Percentiles rank a stretch among this genome's conserved stretches.
Evolutionary conservation across 2,329 filamentous ascomycete species (phyloP).

Genomic region (Escovopsis sp.): DNA sequence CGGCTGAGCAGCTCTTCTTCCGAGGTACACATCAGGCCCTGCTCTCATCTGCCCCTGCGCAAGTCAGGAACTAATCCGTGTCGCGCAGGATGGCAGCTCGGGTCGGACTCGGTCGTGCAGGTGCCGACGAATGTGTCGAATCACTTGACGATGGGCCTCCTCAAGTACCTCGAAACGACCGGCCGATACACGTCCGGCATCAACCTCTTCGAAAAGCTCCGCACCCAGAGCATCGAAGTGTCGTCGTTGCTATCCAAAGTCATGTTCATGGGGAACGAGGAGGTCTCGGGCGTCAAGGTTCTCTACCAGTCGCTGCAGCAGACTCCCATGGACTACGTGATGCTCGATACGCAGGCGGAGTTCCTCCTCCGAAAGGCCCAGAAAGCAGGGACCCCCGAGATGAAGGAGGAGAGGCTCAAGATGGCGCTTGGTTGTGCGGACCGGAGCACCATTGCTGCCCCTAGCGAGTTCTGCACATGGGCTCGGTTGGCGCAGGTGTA

Average conservation of each 20-base stretch:
- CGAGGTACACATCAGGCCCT: constrained; percentile 45
- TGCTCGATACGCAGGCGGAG: constrained; percentile 86
- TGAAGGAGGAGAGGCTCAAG: constrained; percentile 54
- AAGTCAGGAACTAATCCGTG: no score
- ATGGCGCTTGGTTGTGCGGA: constrained; percentile 90
- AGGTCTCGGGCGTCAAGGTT: constrained; percentile 84
- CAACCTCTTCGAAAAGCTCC: constrained; percentile 93
- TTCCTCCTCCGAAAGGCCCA: constrained; percentile 78
- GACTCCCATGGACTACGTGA: constrained; percentile 92
- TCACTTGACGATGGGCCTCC: constrained; percentile 80
- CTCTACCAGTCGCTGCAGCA: constrained; percentile 81
- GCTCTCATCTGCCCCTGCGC: constrained; percentile 1
- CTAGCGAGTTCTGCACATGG: constrained; percentile 96
- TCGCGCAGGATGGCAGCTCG: constrained; percentile 69
- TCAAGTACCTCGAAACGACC: constrained; percentile 91
- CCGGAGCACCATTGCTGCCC: constrained; percentile 83
- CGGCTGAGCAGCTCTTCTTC: constrained; percentile 91
- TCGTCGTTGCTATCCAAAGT: constrained; percentile 85
- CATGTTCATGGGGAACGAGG: constrained; percentile 87
- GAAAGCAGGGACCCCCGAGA: constrained; percentile 35
- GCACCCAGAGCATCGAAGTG: constrained; percentile 80
- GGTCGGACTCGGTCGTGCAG: constrained; percentile 92
- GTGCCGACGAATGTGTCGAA: constrained; percentile 95
- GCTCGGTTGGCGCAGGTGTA: constrained; percentile 88
- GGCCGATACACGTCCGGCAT: constrained; percentile 90